A percentile compares a stretch with the other conserved stretches of the same genome.
These are phyloP conservation scores for Fusarium pseudograminearum DNA, from an alignment of 2,329 filamentous ascomycete species.

Conservation along the genomic window DNA sequence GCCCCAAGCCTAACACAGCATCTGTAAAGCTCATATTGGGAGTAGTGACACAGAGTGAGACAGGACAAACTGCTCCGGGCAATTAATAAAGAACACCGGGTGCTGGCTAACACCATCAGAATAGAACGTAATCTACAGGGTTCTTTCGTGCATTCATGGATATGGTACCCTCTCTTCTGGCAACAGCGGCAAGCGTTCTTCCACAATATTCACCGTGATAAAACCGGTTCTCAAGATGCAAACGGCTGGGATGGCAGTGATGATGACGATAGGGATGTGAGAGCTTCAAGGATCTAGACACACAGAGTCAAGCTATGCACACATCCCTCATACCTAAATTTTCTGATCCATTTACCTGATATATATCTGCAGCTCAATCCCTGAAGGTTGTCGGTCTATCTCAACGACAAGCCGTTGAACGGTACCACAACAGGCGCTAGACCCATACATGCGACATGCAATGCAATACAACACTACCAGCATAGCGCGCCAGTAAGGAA, in stretches of 20 bases:
- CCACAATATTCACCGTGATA: neutral
- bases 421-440: slow-evolving; percentile 10
- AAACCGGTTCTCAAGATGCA: neutral
- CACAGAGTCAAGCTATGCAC: neutral
- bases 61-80: neutral
- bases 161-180: neutral
- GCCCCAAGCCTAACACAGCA: too few relatives aligned
- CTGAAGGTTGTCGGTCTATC: slow-evolving; percentile 4
- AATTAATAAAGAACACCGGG: neutral
- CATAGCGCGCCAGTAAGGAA: slow-evolving; percentile 7
- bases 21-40: neutral
- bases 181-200: neutral
- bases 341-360: neutral
- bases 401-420: neutral
- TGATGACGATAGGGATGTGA: neutral
- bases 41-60: neutral
- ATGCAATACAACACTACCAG: slow-evolving; percentile 9
- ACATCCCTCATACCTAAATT: neutral
- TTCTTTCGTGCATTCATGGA: neutral
- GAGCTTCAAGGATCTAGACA: neutral
- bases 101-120: neutral
- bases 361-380: neutral
- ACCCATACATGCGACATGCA: neutral
- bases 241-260: neutral
- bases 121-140: neutral